Conservation (phyloP, 768 basidiomycete species). For the Mycena sanguinolenta region DNA sequence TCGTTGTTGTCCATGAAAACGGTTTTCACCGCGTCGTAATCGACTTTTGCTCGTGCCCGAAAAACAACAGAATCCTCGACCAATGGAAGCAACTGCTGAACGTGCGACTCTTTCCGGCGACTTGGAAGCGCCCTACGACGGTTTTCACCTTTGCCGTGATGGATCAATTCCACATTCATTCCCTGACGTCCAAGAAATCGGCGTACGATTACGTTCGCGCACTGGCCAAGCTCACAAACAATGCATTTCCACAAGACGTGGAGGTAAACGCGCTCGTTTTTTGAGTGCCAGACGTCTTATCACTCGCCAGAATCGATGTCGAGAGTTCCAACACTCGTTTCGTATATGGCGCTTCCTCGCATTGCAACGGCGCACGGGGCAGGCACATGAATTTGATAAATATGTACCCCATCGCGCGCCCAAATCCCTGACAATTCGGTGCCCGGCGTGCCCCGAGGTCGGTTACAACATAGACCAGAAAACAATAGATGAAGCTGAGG, state of each 20-base stretch:
- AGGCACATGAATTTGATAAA: background rate
- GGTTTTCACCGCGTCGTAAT: background rate
- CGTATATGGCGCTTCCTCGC: background rate
- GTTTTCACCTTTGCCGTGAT: background rate
- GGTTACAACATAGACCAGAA: background rate
- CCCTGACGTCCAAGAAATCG: background rate
- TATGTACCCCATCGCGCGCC: background rate
- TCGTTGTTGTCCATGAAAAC: background rate
- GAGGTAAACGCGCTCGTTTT: background rate
- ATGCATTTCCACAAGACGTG: background rate
- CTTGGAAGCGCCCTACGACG: background rate
- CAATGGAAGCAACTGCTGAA: background rate
- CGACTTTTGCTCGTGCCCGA: background rate
- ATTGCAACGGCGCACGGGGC: background rate
- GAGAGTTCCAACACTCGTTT: background rate
- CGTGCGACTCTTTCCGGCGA: background rate
- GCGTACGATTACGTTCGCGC: background rate
- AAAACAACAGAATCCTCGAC: too few relatives aligned
- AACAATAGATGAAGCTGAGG: background rate
- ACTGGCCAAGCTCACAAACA: background rate
- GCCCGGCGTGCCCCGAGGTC: background rate
- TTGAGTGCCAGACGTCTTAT: background rate
- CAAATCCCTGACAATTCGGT: background rate
- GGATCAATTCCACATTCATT: background rate
- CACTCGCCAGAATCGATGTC: background rate